phyloP scores from a whole-genome alignment of 2,329 filamentous ascomycete species.

The Cladophialophora yegresii region DNA sequence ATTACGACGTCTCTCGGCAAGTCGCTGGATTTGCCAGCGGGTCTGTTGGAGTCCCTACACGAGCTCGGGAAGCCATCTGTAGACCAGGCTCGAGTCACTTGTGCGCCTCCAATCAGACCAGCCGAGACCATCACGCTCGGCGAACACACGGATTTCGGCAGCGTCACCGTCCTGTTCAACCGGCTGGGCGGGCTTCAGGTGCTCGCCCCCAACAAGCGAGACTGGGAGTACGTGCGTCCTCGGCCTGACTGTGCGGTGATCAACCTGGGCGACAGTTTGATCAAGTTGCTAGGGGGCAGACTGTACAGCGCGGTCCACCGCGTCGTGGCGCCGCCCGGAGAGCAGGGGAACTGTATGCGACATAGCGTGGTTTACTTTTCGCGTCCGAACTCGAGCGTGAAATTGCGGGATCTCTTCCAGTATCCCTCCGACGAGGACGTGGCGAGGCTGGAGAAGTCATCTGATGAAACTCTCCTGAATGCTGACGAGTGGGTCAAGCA shows the following conservation, averaged over 20 bases:
- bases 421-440: conserved; percentile 16
- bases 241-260: conserved; percentile 42
- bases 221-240: conserved; percentile 37
- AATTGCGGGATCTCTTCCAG: conserved; percentile 18
- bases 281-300: conserved; percentile 48
- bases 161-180: conserved; percentile 44
- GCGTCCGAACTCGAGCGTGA: conserved; percentile 23
- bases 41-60: conserved; percentile 37
- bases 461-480: conserved; percentile 13
- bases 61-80: conserved; percentile 35
- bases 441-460: conserved; percentile 8
- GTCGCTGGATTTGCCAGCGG: conserved; percentile 37
- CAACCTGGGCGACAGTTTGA: conserved; percentile 53
- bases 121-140: conserved; percentile 38
- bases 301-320: conserved; percentile 41
- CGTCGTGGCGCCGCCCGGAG: conserved; percentile 36
- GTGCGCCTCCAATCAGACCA: conserved; percentile 35
- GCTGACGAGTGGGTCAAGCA: conserved; percentile 22
- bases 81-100: conserved; percentile 32
- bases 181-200: conserved; percentile 44
- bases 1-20: conserved; percentile 36
- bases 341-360: conserved; percentile 28
- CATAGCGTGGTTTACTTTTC: conserved; percentile 35
- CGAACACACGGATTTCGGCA: conserved; percentile 45
- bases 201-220: conserved; percentile 34